Evolutionary conservation across 768 basidiomycete genomes (phyloP).

Genomic region (Artomyces pyxidatus): DNA sequence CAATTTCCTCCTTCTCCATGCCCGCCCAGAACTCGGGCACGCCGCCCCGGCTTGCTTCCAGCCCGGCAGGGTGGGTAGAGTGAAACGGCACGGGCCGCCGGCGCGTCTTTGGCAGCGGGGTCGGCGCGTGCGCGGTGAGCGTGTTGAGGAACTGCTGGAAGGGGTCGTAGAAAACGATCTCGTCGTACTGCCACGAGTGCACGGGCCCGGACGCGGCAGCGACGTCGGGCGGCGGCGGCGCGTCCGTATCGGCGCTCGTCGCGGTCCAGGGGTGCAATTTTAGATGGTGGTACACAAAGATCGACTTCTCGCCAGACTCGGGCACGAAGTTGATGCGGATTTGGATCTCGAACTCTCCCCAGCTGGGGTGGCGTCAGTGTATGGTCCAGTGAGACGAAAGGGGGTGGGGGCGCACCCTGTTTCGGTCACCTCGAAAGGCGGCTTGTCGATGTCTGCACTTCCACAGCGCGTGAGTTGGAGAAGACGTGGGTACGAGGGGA

Average conservation of each 20-base stretch:
- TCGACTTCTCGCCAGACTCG: slow-evolving; percentile 87
- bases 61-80: slow-evolving; percentile 38
- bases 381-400: not conserved
- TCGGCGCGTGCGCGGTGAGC: slow-evolving; percentile 77
- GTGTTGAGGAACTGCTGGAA: slow-evolving; percentile 78
- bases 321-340: slow-evolving; percentile 84
- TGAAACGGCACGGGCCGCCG: slow-evolving; percentile 66
- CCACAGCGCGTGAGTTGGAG: slow-evolving; percentile 5
- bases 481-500: not conserved
- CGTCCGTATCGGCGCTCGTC: slow-evolving; percentile 54
- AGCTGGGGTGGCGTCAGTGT: slow-evolving; percentile 37
- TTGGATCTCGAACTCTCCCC: slow-evolving; percentile 98
- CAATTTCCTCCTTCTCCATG: slow-evolving; percentile 86
- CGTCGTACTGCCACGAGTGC: slow-evolving; percentile 98
- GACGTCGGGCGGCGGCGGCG: slow-evolving; percentile 58
- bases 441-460: slow-evolving; percentile 72
- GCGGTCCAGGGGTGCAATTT: slow-evolving; percentile 88
- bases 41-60: slow-evolving; percentile 58
- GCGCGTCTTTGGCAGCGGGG: slow-evolving; percentile 59
- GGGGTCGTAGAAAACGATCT: slow-evolving; percentile 93
- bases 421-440: slow-evolving; percentile 92
- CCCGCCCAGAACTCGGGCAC: slow-evolving; percentile 76
- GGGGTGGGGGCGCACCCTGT: slow-evolving; percentile 56
- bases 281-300: slow-evolving; percentile 85
- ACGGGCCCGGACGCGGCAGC: slow-evolving; percentile 70